Evolutionary conservation across 208 protist genomes (phyloP), one percentile per base, ranked within the genome.

Genomic region (Leishmania mexicana): DNA sequence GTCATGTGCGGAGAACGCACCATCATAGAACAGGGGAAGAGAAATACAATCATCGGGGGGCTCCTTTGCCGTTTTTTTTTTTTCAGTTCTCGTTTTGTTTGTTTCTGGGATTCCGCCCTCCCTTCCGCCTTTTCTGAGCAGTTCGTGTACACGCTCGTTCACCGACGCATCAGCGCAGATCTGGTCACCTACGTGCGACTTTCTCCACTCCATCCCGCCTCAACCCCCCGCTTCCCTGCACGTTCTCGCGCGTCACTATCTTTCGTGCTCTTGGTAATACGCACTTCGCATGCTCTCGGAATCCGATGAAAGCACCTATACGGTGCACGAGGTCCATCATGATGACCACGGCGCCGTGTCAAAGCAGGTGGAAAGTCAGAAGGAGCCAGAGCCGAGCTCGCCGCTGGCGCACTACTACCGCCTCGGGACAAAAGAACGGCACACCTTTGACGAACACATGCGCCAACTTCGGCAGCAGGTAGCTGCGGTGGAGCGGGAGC

Each of bases 401-500:
- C 72, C 65, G 0, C 60, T 83, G 6, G 74, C 78, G 17, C 79
- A 71, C n/a, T 93, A 93, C 79, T 90, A 91, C 82, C 84, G 81
- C 21, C 83, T 96, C n/a, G 92, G 92, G 8, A 92, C 92, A 1
- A 70, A 77, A 81, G 89, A 96, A 80, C 87, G 92, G 24, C 90
- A 94, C 60, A 73, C 84, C 53, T 79, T 88, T 45, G 92, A 96
- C 64, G 85, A 89, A 74, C 76, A 85, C 47, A 83, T 91, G 57
- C 85, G 87, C 8, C 71, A 71, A 5, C 53, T 85, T n/a, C n/a
- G 54, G n/a, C 53, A 79, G 53, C 70, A 85, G 60, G 68, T 78
- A 0, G 72, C 68, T 4, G 13, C n/a, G 28, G 21, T 17, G 15
- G 73, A 78, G 77, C 71, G 42, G 13, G 77, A 85, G 62, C 77